Evolutionary conservation across 2,329 filamentous ascomycete species (phyloP).

Genomic region (Epichloe baconii): DNA sequence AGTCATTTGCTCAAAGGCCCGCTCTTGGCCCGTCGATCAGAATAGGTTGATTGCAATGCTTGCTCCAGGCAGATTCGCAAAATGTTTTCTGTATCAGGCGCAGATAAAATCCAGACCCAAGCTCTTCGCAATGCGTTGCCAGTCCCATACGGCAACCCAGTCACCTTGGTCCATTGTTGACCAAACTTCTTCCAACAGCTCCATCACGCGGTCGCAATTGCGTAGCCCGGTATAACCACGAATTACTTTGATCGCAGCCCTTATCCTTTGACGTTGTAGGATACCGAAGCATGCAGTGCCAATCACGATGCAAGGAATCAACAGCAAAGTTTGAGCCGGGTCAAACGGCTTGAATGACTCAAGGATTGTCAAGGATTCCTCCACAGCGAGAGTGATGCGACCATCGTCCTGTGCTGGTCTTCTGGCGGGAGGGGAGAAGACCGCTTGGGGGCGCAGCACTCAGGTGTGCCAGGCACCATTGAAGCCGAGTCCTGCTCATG

Average conservation of each 20-base stretch:
- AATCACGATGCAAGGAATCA: conserved; percentile 48
- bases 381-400: conserved; percentile 39
- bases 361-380: conserved; percentile 42
- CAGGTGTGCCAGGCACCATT: conserved; percentile 7
- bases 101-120: conserved; percentile 46
- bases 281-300: conserved; percentile 46
- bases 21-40: no score
- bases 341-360: conserved; percentile 43
- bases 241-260: conserved; percentile 34
- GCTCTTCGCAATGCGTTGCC: conserved; percentile 41
- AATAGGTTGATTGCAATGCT: no score
- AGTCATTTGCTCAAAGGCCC: no score
- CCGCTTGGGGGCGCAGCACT: conserved; percentile 8
- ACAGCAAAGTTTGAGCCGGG: conserved; percentile 43
- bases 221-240: conserved; percentile 46
- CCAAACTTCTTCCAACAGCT: conserved; percentile 48
- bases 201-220: conserved; percentile 40
- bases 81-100: conserved; percentile 19
- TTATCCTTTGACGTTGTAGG: conserved; percentile 38
- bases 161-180: conserved; percentile 43
- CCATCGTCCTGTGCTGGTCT: conserved; percentile 36
- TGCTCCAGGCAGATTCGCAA: neutral
- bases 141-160: conserved; percentile 49
- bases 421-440: conserved; percentile 34
- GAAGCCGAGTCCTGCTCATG: conserved; percentile 21